Evolutionary conservation across 805 yeast genomes (phyloP).

Genomic region (Wickerhamomyces chaumierensis): DNA sequence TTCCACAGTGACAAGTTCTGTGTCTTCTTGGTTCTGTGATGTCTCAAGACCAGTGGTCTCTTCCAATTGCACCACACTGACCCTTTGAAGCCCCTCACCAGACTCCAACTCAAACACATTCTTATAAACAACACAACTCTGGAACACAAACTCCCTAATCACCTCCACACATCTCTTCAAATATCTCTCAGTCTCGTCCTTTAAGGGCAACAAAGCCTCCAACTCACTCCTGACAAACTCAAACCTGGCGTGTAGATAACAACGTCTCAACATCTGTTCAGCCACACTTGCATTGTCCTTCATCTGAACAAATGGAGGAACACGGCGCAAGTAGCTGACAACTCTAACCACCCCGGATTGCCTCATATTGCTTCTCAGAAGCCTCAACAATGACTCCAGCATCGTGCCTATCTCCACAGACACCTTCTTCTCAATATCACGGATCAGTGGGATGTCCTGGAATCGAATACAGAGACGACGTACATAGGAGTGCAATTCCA

Average conservation of each 20-base stretch:
- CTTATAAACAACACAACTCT: conserved; percentile 54
- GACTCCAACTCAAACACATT: conserved; percentile 35
- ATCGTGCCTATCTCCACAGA: conserved; percentile 48
- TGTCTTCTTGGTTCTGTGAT: no score
- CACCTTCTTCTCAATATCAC: conserved; percentile 37
- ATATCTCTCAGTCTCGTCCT: conserved; percentile 44
- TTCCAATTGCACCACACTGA: background rate
- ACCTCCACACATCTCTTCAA: conserved; percentile 75
- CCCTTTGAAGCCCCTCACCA: no score
- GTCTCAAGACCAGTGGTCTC: no score
- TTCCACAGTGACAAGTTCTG: no score
- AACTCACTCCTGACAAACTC: conserved; percentile 57
- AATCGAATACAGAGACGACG: conserved; percentile 60
- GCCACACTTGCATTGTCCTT: conserved; percentile 8
- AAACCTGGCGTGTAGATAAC: conserved; percentile 58
- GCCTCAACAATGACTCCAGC: conserved; percentile 58
- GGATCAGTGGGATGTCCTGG: conserved; percentile 45
- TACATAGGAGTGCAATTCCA: conserved; percentile 70
- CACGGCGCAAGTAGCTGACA: conserved; percentile 60
- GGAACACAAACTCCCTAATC: conserved; percentile 72
- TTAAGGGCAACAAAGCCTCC: conserved; percentile 43
- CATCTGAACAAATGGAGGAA: conserved; percentile 37
- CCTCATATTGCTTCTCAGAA: conserved; percentile 65
- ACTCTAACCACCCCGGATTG: conserved; percentile 74
- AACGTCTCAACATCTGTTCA: conserved; percentile 32